phyloP scores from a whole-genome alignment of 441 rosid species.

The Mallotus repandus region DNA sequence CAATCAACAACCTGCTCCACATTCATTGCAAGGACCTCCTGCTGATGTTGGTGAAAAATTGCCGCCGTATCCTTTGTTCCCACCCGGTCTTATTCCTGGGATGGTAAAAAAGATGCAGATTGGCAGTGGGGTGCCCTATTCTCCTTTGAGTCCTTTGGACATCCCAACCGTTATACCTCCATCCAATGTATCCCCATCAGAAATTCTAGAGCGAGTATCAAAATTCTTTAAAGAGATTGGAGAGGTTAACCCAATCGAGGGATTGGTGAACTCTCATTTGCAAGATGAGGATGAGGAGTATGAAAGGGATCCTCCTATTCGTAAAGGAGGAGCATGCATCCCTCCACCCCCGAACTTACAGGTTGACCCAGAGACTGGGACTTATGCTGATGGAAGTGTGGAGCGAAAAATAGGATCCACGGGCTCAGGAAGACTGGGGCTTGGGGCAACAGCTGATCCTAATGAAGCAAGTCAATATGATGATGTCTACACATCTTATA shows the following conservation, averaged over 20 bases:
- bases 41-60: conserved; percentile 55
- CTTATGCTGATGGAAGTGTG: conserved; percentile 75
- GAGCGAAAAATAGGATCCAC: conserved; percentile 65
- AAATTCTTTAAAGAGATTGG: conserved; percentile 92
- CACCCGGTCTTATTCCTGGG: conserved; percentile 97
- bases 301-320: conserved; percentile 62
- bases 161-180: conserved; percentile 92
- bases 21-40: conserved; percentile 36
- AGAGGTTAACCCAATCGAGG: conserved; percentile 91
- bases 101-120: conserved; percentile 98
- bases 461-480: conserved; percentile 90
- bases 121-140: conserved; percentile 99
- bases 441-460: conserved; percentile 91
- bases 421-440: conserved; percentile 81
- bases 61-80: conserved; percentile 95
- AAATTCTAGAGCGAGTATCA: conserved; percentile 79
- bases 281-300: conserved; percentile 73
- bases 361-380: conserved; percentile 87
- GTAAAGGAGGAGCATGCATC: conserved; percentile 95
- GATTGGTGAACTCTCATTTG: conserved; percentile 61
- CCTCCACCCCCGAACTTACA: conserved; percentile 93
- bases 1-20: conserved; percentile 41
- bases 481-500: conserved; percentile 87
- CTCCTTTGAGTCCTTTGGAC: conserved; percentile 91
- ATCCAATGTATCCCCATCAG: conserved; percentile 67